These are phyloP conservation scores for Debaryomyces sp. DNA, from an alignment of 1,139 yeast species.

Conservation along the genomic window DNA sequence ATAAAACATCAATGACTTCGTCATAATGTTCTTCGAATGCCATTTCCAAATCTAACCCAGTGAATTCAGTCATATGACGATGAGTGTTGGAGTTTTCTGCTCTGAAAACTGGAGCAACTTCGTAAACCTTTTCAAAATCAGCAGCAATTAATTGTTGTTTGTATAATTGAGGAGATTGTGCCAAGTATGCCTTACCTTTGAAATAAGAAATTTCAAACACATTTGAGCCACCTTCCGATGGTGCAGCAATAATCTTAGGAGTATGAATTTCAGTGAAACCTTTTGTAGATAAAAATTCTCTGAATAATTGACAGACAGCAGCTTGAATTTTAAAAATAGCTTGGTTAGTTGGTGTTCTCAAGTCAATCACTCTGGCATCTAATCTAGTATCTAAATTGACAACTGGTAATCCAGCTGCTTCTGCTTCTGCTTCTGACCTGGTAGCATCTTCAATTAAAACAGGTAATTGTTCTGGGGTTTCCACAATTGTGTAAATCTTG, in stretches of 20 bases:
- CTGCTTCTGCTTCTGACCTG: slow-evolving; percentile 94
- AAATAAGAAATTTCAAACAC: slow-evolving; percentile 93
- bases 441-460: slow-evolving; percentile 94
- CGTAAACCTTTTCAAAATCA: slow-evolving; percentile 94
- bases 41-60: slow-evolving; percentile 97
- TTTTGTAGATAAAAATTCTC: slow-evolving; percentile 73
- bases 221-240: slow-evolving; percentile 97
- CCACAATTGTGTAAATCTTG: slow-evolving; percentile 76
- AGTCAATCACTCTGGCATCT: slow-evolving; percentile 92
- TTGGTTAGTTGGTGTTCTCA: slow-evolving; percentile 96
- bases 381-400: slow-evolving; percentile 96
- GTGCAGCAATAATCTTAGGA: slow-evolving; percentile 92
- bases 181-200: slow-evolving; percentile 89
- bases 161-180: slow-evolving; percentile 97
- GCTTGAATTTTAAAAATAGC: slow-evolving; percentile 94
- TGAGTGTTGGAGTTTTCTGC: slow-evolving; percentile 99
- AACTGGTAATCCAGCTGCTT: slow-evolving; percentile 85
- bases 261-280: slow-evolving; percentile 91
- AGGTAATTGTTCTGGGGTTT: slow-evolving; percentile 92
- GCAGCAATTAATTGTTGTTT: slow-evolving; percentile 98
- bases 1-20: slow-evolving; percentile 83
- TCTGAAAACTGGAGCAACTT: slow-evolving; percentile 96
- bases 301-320: slow-evolving; percentile 84
- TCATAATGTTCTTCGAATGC: slow-evolving; percentile 97
- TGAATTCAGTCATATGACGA: slow-evolving; percentile 98